These are phyloP conservation scores for Irpex lacteus DNA, from an alignment of 1,284 basidiomycete species.

Conservation along the genomic window DNA sequence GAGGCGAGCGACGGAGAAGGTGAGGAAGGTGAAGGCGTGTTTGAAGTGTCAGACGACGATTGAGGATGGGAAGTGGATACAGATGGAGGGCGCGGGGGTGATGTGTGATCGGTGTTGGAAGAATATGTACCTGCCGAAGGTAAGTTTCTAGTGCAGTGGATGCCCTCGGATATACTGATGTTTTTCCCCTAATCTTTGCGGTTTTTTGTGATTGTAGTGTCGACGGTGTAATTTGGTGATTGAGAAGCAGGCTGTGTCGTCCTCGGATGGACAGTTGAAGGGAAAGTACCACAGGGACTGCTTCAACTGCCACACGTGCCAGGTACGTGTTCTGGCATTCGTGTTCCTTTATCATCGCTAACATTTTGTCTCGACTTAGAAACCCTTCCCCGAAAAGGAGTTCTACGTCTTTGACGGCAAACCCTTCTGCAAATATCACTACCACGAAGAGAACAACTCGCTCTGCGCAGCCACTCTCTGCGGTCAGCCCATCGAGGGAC, in stretches of 20 bases:
- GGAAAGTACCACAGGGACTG: constrained; percentile 90
- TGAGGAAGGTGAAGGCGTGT: constrained; percentile 45
- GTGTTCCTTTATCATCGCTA: constrained; percentile 5
- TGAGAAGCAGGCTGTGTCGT: constrained; percentile 88
- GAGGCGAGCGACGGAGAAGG: constrained; percentile 22
- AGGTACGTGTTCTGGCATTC: constrained; percentile 41
- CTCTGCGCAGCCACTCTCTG: constrained; percentile 78
- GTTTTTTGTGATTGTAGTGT: constrained; percentile 48
- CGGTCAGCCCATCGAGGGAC: constrained; percentile 85
- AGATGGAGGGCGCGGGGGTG: constrained; percentile 70
- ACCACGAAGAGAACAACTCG: constrained; percentile 86
- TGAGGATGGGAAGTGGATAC: constrained; percentile 78
- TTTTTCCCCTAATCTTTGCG: not conserved
- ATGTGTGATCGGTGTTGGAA: constrained; percentile 91
- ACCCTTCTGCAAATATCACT: constrained; percentile 86
- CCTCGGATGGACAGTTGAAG: constrained; percentile 86
- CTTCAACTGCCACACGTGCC: constrained; percentile 82
- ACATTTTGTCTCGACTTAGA: constrained; percentile 36
- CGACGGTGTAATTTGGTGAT: constrained; percentile 81
- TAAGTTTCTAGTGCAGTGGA: constrained; percentile 27
- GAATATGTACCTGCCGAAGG: constrained; percentile 90
- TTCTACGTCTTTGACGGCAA: constrained; percentile 89
- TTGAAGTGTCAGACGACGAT: constrained; percentile 66
- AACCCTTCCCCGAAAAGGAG: constrained; percentile 84
- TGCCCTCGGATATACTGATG: too few species aligned